Percentiles rank a stretch among this genome's conserved stretches.
Evolutionary conservation across 495 filamentous ascomycete genomes (phyloP).

Genomic region (Cairneyella variabilis): DNA sequence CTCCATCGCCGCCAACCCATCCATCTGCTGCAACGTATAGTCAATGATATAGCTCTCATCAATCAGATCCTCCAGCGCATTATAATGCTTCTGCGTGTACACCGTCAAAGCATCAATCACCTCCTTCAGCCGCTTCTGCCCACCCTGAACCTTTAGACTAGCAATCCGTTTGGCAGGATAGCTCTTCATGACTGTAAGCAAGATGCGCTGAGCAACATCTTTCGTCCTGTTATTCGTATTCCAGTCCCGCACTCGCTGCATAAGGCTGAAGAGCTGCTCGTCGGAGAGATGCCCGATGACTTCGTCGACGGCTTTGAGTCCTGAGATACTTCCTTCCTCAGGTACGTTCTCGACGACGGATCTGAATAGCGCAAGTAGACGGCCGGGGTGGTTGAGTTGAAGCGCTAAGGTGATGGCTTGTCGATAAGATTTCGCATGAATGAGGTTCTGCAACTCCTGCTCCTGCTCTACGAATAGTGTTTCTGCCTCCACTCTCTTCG

Average conservation of each 20-base stretch:
- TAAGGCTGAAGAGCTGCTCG: conserved; percentile 74
- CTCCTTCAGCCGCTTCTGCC: conserved; percentile 68
- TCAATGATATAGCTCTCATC: conserved; percentile 94
- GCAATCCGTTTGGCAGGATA: conserved; percentile 70
- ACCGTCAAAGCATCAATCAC: conserved; percentile 76
- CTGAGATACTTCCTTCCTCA: conserved; percentile 63
- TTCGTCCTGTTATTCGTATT: conserved; percentile 92
- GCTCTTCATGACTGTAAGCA: conserved; percentile 71
- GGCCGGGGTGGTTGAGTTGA: conserved; percentile 85
- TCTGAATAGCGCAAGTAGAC: conserved; percentile 78
- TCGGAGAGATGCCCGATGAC: conserved; percentile 75
- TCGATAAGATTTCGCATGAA: conserved; percentile 77
- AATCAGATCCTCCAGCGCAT: conserved; percentile 78
- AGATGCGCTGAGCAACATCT: conserved; percentile 77
- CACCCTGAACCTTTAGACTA: conserved; percentile 55
- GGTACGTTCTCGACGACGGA: conserved; percentile 61
- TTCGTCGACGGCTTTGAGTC: conserved; percentile 75
- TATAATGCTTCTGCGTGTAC: conserved; percentile 91
- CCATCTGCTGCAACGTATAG: conserved; percentile 92
- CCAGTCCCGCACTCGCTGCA: conserved; percentile 85
- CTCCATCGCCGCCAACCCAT: conserved; percentile 23
- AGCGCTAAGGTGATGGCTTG: conserved; percentile 90
- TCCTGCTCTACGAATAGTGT: conserved; percentile 85
- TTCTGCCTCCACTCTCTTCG: conserved; percentile 61
- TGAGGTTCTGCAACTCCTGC: conserved; percentile 88